A percentile compares a stretch with the other conserved stretches of the same genome.
Evolutionary conservation across 148 eudicot species (phyloP).

Genomic region (Spergularia marina): DNA sequence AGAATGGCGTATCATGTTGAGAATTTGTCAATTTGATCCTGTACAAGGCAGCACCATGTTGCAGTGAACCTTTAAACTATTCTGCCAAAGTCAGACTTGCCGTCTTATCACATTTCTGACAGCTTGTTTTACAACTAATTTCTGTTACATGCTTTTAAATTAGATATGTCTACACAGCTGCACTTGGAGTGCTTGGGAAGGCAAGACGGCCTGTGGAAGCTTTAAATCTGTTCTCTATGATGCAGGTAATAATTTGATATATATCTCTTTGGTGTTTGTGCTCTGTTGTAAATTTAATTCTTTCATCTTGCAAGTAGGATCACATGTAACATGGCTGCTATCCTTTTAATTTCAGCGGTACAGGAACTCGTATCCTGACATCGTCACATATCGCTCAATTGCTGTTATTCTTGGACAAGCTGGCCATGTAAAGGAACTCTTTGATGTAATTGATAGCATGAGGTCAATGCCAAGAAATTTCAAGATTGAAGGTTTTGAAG

Average conservation of each 20-base stretch:
- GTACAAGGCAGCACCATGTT: neutral
- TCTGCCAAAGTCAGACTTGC: neutral
- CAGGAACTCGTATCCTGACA: constrained; percentile 76
- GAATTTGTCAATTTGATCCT: neutral
- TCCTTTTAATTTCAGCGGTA: constrained; percentile 44
- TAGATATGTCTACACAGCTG: constrained; percentile 85
- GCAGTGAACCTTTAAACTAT: neutral
- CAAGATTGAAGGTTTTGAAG: constrained; percentile 42
- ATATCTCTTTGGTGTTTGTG: neutral
- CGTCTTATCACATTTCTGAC: constrained; percentile 11
- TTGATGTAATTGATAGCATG: constrained; percentile 90
- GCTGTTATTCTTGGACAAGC: constrained; percentile 98
- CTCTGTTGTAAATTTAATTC: neutral
- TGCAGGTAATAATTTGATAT: constrained; percentile 62
- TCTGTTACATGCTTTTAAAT: constrained; percentile 26
- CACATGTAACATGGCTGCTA: constrained; percentile 15
- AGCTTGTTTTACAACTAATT: neutral
- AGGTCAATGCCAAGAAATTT: constrained; percentile 73
- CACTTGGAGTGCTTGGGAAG: constrained; percentile 79
- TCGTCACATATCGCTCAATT: constrained; percentile 76
- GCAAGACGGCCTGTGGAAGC: constrained; percentile 94
- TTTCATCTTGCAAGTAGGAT: neutral
- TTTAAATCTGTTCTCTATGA: constrained; percentile 57
- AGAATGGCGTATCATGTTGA: too few relatives aligned
- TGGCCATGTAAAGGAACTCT: constrained; percentile 87